These are phyloP conservation scores for Dujonia santamariae DNA, from an alignment of 1,139 yeast genomes.

Conservation along the genomic window DNA sequence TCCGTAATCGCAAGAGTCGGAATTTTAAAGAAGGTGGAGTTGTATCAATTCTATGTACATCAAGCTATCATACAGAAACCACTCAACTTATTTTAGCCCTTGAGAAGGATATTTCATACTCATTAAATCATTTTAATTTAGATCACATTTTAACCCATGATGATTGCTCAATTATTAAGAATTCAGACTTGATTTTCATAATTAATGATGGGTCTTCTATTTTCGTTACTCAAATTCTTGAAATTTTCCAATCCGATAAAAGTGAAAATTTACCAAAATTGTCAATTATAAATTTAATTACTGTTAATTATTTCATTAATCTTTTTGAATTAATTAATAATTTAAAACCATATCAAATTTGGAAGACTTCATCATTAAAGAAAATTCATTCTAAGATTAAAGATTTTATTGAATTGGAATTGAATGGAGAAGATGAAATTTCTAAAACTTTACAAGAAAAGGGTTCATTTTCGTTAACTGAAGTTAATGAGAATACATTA, in stretches of 20 bases:
- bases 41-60: not conserved
- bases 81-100: not conserved
- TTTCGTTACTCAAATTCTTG: constrained; percentile 20
- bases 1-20: not conserved
- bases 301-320: constrained; percentile 39
- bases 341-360: constrained; percentile 36
- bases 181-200: constrained; percentile 31
- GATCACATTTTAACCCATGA: no score
- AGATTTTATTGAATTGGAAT: constrained; percentile 27
- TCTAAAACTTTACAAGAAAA: not conserved
- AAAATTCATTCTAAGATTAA: constrained; percentile 23
- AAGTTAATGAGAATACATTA: constrained; percentile 2
- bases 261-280: constrained; percentile 20
- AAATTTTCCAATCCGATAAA: constrained; percentile 7
- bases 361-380: constrained; percentile 37
- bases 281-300: constrained; percentile 39
- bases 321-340: constrained; percentile 35
- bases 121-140: no score
- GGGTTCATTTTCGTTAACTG: not conserved
- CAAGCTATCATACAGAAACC: not conserved
- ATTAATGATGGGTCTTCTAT: constrained; percentile 40
- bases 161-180: constrained; percentile 13
- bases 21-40: constrained; percentile 1
- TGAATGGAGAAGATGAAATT: constrained; percentile 3
- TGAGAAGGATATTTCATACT: not conserved